phyloP scores from a whole-genome alignment of 768 basidiomycete species.

The Xerocomus spinulosus region DNA sequence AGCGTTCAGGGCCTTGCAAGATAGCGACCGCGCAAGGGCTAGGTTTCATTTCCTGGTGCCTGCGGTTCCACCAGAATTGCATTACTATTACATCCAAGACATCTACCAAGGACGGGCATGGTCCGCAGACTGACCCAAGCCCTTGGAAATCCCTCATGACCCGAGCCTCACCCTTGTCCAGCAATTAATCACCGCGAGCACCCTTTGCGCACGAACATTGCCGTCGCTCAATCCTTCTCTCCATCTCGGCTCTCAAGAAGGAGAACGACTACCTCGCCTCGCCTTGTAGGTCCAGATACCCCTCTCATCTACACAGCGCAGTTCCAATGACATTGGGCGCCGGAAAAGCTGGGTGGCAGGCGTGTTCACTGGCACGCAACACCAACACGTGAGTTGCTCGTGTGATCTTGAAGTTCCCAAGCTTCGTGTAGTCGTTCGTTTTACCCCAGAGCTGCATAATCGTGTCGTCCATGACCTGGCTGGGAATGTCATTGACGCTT shows the following conservation, averaged over 20 bases:
- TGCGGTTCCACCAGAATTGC: conserved; percentile 1
- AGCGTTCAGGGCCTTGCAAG: too few species aligned
- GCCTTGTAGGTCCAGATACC: conserved; percentile 45
- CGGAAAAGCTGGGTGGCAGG: conserved; percentile 71
- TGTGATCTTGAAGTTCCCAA: background rate
- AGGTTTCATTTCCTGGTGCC: background rate
- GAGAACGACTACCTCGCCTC: conserved; percentile 65
- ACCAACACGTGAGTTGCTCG: conserved; percentile 57
- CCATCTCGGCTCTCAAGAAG: conserved; percentile 41
- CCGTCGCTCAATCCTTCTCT: conserved; percentile 3
- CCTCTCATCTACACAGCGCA: background rate
- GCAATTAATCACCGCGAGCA: conserved; percentile 52
- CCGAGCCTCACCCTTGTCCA: conserved; percentile 50
- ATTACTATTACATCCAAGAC: conserved; percentile 1
- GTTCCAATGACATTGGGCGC: conserved; percentile 3
- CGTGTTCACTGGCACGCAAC: conserved; percentile 74
- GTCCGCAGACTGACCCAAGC: conserved; percentile 22
- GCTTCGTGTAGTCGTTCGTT: background rate
- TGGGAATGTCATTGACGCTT: conserved; percentile 68
- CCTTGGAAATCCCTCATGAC: conserved; percentile 52
- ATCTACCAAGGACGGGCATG: conserved; percentile 12
- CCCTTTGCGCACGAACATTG: conserved; percentile 1
- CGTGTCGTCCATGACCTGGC: conserved; percentile 66
- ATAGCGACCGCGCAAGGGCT: conserved; percentile 6
- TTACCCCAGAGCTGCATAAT: conserved; percentile 60